Evolutionary conservation across 495 filamentous ascomycete species (phyloP).

Genomic region (Penicillium psychrofluorescens): DNA sequence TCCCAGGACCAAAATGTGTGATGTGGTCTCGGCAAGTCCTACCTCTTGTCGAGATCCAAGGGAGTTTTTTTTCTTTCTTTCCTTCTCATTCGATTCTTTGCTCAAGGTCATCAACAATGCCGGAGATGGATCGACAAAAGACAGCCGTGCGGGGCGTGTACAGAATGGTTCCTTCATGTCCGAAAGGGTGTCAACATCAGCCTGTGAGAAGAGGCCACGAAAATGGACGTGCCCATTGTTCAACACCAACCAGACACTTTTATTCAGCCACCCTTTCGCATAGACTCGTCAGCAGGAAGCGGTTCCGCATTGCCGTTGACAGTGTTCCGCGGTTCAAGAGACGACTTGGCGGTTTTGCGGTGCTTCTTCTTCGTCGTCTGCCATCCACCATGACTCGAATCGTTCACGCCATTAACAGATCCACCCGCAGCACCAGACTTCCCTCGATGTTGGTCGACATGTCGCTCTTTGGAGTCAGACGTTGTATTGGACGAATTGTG

Average conservation of each 20-base stretch:
- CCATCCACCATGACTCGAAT: slow-evolving; percentile 32
- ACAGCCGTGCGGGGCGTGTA: no score
- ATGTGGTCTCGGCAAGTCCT: no score
- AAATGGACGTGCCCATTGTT: no score
- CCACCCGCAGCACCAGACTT: slow-evolving; percentile 23
- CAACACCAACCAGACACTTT: slow-evolving; percentile 2
- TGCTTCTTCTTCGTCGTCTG: slow-evolving; percentile 45
- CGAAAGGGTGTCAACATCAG: no score
- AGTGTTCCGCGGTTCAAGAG: slow-evolving; percentile 20
- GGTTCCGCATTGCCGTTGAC: slow-evolving; percentile 26
- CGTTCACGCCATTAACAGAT: slow-evolving; percentile 7
- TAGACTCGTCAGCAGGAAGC: slow-evolving; percentile 39
- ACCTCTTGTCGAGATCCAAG: no score
- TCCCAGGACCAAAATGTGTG: no score
- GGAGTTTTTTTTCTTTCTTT: no score
- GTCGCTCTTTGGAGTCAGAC: slow-evolving; percentile 24
- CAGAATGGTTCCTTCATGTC: no score
- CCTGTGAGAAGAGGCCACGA: no score
- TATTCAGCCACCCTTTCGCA: slow-evolving; percentile 43
- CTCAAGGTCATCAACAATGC: no score
- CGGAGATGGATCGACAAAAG: no score
- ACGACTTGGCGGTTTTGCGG: slow-evolving; percentile 32
- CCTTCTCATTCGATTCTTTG: no score
- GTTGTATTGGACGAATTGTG: slow-evolving; percentile 13
- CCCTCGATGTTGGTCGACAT: slow-evolving; percentile 19